Conservation (phyloP, 495 filamentous ascomycete genomes). For the Tuber microsphaerosporum region DNA sequence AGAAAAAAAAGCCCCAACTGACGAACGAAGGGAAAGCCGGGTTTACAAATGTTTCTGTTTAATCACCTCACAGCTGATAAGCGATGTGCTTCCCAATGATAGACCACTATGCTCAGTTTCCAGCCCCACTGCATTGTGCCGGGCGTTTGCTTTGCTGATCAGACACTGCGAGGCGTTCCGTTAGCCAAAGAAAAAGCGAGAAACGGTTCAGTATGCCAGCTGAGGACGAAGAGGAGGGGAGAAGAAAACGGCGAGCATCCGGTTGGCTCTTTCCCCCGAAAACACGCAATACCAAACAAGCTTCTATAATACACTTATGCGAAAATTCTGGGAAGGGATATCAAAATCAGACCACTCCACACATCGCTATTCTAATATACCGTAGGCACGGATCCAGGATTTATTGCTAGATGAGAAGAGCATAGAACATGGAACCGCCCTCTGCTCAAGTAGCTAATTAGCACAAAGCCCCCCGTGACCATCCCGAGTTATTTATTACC, state of each 20-base stretch:
- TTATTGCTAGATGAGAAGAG: not conserved
- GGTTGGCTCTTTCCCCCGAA: not conserved
- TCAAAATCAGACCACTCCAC: conserved; percentile 1
- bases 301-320: not conserved
- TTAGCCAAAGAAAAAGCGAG: not conserved
- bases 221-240: not conserved
- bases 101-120: not conserved
- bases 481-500: not conserved
- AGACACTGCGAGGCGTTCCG: not conserved
- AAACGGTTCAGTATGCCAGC: not conserved
- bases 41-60: not conserved
- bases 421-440: not conserved
- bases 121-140: not conserved
- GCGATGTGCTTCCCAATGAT: not conserved
- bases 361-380: not conserved
- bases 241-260: conserved; percentile 1
- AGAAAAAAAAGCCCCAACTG: conserved; percentile 7
- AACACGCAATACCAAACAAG: not conserved
- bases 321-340: not conserved
- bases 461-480: not conserved
- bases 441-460: not conserved
- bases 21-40: not conserved
- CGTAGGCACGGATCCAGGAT: not conserved
- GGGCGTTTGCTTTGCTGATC: conserved; percentile 3
- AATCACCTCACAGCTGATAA: not conserved